A percentile compares a stretch with the other conserved stretches of the same genome.
phyloP scores from a whole-genome alignment of 805 yeast genomes.

The Hanseniaspora clermontiae region DNA sequence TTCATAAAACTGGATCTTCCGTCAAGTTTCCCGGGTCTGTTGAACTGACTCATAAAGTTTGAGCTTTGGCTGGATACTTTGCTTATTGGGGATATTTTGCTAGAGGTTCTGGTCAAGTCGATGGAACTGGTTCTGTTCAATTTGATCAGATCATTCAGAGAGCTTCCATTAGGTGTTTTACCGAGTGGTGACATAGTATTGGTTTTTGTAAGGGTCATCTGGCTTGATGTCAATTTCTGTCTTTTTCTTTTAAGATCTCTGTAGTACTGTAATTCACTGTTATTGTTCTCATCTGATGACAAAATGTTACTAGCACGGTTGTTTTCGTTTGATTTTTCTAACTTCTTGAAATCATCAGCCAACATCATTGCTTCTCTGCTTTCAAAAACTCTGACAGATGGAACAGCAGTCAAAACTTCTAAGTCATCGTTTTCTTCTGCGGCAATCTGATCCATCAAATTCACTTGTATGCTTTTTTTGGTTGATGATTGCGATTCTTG shows the following conservation, averaged over 20 bases:
- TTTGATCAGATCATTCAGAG: constrained; percentile 7
- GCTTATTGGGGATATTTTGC: not conserved
- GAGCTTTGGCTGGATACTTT: not conserved
- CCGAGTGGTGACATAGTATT: not conserved
- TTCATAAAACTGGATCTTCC: not conserved
- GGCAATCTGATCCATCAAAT: not conserved
- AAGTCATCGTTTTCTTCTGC: not conserved
- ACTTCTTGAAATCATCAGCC: not conserved
- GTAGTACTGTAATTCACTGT: constrained; percentile 8
- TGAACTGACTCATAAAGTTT: constrained; percentile 2
- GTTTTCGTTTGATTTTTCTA: not conserved
- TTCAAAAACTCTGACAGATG: not conserved
- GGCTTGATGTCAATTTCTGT: constrained; percentile 8
- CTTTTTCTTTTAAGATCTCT: constrained; percentile 9
- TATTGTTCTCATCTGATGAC: not conserved
- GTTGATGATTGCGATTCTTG: not conserved
- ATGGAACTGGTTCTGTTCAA: constrained; percentile 3
- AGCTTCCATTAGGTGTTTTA: not conserved
- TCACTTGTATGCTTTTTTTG: not conserved
- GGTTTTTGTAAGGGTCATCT: not conserved
- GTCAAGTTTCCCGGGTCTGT: not conserved
- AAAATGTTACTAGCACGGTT: not conserved
- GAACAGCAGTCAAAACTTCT: not conserved
- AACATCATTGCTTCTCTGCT: constrained; percentile 6
- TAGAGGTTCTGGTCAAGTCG: not conserved